phyloP scores from a whole-genome alignment of 2,329 filamentous ascomycete species.

The Grosmannia huntii region DNA sequence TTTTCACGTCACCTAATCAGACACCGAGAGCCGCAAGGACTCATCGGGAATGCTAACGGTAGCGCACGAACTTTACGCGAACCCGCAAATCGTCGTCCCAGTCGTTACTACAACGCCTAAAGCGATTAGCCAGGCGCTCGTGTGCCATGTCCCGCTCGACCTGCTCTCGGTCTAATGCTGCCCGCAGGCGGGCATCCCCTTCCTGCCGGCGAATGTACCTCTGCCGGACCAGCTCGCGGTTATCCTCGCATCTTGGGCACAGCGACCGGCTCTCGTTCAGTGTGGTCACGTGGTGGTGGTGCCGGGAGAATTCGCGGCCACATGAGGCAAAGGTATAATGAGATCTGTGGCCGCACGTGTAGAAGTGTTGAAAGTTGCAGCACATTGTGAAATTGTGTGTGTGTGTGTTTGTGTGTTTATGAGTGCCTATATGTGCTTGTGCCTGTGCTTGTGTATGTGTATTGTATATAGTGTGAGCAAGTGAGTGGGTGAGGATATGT shows the following conservation, averaged over 20 bases:
- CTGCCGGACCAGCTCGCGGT: neutral
- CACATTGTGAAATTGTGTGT: neutral
- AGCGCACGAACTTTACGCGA: neutral
- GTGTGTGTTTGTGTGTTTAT: neutral
- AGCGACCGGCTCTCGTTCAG: neutral
- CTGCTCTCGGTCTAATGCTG: neutral
- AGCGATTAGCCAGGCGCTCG: neutral
- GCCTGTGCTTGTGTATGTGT: neutral
- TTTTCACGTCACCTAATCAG: neutral
- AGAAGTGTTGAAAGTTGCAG: neutral
- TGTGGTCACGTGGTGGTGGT: too few relatives aligned
- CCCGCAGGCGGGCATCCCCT: neutral
- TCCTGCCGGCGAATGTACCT: neutral
- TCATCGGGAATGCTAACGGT: neutral
- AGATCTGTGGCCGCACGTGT: constrained; percentile 1
- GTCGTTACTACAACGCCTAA: neutral
- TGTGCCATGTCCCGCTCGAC: neutral
- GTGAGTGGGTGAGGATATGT: neutral
- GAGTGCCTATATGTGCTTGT: neutral
- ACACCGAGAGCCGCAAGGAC: neutral
- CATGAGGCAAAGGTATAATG: neutral
- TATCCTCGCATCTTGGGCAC: neutral
- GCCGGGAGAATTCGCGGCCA: neutral
- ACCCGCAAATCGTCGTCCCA: neutral
- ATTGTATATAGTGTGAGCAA: too few relatives aligned